Evolutionary conservation across 768 basidiomycete genomes (phyloP), one percentile per base, ranked within the genome.

Genomic region (Holtermannia corniformis): DNA sequence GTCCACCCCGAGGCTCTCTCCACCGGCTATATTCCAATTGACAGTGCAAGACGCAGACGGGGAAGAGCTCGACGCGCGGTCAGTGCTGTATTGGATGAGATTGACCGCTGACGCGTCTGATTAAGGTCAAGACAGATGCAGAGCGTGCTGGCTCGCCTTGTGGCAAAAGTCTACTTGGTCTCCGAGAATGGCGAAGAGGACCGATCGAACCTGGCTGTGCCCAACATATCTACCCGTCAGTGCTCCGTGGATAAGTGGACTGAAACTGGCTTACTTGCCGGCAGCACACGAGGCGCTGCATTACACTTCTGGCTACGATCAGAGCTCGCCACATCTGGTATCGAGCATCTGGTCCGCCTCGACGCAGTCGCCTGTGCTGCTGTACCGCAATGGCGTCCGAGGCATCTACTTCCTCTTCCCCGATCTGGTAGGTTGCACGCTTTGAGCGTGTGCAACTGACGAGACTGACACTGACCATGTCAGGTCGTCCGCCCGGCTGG

Each of bases 341-440:
- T 37, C 32, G 16, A 37, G 32, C 32, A 7, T 37, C 7, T 37
- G 32, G 32, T 7, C 32, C 32, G 32, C 10, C 32, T 7, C 32
- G 16, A 37, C 16, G 16, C 32, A 37, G 16, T 7, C 32, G 16
- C 32, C 32, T 7, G 16, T 7, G 7, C 7, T 37, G 16, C 32
- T 37, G 32, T 7, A 16, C 2, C 49, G 45, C 13, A 22, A 51
- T 20, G 44, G 40, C 22, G 19, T 47, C 21, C 50, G 21, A 47
- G 54, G 54, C 5, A 41, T 51, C 12, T 56, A 46, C 45, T 56
- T 56, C 54, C 22, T 51, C 40, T 56, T 56, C 45, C 42, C 54
- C 3, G 44, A 51, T 16, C 27, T 56, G 22, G 54, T 51, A n/a
- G n/a, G n/a, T n/a, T n/a, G n/a, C n/a, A n/a, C n/a, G n/a, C n/a